A percentile compares a stretch with the other conserved stretches of the same genome.
These are phyloP conservation scores for Penicillium sp. DNA, from an alignment of 2,329 filamentous ascomycete species.

Conservation along the genomic window DNA sequence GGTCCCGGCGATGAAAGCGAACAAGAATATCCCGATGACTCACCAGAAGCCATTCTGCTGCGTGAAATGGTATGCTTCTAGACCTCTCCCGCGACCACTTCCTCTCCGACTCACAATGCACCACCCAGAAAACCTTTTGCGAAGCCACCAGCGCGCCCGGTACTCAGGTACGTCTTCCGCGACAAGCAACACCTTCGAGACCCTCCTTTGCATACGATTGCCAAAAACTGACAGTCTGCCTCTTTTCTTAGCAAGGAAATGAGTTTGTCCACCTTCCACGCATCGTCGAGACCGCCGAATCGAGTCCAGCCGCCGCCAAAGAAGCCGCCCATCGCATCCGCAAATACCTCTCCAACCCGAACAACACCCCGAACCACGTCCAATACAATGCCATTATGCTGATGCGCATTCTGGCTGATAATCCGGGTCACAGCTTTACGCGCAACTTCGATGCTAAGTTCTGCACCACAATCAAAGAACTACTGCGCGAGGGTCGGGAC, in stretches of 20 bases:
- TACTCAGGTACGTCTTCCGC: constrained; percentile 51
- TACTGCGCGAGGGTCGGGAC: constrained; percentile 73
- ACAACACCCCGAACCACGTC: constrained; percentile 65
- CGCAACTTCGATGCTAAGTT: constrained; percentile 86
- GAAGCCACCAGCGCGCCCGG: constrained; percentile 67
- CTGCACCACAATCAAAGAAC: constrained; percentile 71
- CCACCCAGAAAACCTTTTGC: constrained; percentile 73
- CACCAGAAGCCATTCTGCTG: constrained; percentile 45
- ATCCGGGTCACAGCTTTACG: constrained; percentile 90
- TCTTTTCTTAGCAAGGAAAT: constrained; percentile 62
- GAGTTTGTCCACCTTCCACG: constrained; percentile 90
- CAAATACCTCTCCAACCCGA: constrained; percentile 77
- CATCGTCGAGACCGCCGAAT: constrained; percentile 94
- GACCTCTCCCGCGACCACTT: neutral
- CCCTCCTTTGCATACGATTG: neutral
- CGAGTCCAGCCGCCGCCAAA: constrained; percentile 80
- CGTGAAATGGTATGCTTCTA: constrained; percentile 45
- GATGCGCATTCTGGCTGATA: constrained; percentile 85
- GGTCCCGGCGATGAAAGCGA: constrained; percentile 28
- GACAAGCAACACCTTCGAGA: neutral
- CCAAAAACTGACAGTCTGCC: neutral
- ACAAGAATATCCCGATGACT: constrained; percentile 38
- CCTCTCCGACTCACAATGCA: constrained; percentile 8
- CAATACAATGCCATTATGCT: constrained; percentile 99
- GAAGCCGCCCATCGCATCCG: constrained; percentile 80